Conservation (phyloP, 129 eudicot species). For the Centrapalus pauciflorus region DNA sequence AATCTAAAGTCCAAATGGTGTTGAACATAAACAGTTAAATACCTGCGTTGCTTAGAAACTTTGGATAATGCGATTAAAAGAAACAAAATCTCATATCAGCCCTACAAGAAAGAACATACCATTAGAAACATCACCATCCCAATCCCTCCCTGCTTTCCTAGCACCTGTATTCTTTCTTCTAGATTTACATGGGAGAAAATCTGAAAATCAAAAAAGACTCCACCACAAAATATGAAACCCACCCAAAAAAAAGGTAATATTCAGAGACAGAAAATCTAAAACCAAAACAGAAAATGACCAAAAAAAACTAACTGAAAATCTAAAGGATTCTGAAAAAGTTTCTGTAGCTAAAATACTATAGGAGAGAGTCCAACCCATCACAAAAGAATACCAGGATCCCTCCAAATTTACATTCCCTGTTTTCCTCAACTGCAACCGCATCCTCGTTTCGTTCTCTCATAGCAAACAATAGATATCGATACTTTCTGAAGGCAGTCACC, state of each 20-base stretch:
- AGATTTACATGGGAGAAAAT: constrained; percentile 17
- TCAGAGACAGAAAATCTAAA: not conserved
- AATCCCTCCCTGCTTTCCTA: not conserved
- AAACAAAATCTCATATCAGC: no score
- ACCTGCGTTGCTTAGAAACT: no score
- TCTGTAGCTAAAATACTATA: constrained; percentile 25
- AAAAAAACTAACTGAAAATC: constrained; percentile 3
- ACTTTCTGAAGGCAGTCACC: not conserved
- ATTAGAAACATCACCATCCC: not conserved
- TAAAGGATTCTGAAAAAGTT: not conserved
- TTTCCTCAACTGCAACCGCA: not conserved
- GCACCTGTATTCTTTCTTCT: constrained; percentile 13
- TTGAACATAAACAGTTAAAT: no score
- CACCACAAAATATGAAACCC: not conserved
- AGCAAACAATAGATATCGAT: not conserved
- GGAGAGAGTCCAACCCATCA: constrained; percentile 17
- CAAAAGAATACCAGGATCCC: constrained; percentile 18
- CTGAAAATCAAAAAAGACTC: not conserved
- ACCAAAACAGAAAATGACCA: not conserved
- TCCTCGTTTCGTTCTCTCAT: not conserved
- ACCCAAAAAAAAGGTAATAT: not conserved
- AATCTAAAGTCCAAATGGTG: no score
- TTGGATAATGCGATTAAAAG: no score
- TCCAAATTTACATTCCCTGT: constrained; percentile 18
- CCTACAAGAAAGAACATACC: no score